phyloP scores from a whole-genome alignment of 305 asterid genomes.

The Nicotiana rustica region DNA sequence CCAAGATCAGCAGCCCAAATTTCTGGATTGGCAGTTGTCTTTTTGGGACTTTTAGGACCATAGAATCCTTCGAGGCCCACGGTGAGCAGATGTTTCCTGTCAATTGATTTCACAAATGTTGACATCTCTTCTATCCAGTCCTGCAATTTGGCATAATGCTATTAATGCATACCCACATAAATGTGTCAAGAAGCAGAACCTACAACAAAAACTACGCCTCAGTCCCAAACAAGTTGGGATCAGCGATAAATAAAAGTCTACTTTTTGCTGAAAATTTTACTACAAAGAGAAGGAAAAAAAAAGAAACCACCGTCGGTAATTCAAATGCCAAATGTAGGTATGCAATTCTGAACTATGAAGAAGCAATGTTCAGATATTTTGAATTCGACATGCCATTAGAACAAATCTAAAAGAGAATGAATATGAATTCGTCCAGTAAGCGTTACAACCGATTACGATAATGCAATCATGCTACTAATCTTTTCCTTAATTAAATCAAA shows the following conservation, averaged over 20 bases:
- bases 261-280: background rate
- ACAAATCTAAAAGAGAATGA: background rate
- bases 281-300: background rate
- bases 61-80: constrained; percentile 99
- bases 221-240: too few species aligned
- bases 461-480: background rate
- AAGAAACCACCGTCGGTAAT: background rate
- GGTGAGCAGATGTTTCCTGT: constrained; percentile 83
- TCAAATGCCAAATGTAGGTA: background rate
- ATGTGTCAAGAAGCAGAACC: background rate
- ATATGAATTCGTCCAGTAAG: background rate
- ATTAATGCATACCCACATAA: constrained; percentile 9
- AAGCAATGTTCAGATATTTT: background rate
- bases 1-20: constrained; percentile 95
- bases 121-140: constrained; percentile 99
- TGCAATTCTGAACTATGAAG: background rate
- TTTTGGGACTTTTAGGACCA: constrained; percentile 86
- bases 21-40: constrained; percentile 84
- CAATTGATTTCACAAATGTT: constrained; percentile 76
- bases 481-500: background rate
- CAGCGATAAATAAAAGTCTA: too few species aligned
- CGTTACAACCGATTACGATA: background rate
- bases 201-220: too few species aligned
- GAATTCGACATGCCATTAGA: background rate
- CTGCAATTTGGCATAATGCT: constrained; percentile 56